Evolutionary conservation across 2,329 filamentous ascomycete genomes (phyloP), one percentile per base, ranked within the genome.

Genomic region (Tolypocladium nubicola): DNA sequence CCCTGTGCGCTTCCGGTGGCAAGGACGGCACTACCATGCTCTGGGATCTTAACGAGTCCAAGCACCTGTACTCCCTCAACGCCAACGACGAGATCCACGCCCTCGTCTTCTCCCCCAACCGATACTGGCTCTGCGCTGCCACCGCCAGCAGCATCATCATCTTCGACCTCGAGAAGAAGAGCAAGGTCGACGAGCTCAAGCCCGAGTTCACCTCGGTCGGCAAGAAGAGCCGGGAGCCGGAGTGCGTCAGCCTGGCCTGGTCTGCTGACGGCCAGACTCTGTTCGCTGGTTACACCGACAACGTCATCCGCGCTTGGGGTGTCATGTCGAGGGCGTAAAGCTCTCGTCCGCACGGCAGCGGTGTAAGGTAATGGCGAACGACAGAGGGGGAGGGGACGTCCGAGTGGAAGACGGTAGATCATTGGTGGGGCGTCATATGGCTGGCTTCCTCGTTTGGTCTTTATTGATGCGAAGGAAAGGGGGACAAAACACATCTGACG

Each of bases 141-240:
- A 99, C 94, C 64, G 85, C 90, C 75, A 90, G 85, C 81, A 91
- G 86, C 85, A 97, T 99, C 86, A 97, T 97, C 86, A 97, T 99
- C 85, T 99, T 99, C 82, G 94, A 99, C 75, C 87, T 99, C 69
- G 94, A 99, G 90, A 99, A 99, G 92, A 99, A 99, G 92, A 95
- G 88, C 88, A 97, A 97, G 89, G 93, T 97, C 74, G 93, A 97
- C 72, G 94, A 97, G 87, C 87, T 99, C 78, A 97, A 96, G 88
- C 93, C 93, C 68, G 94, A 99, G 78, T 97, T 94, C 83, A 83
- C 91, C 74, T 96, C 91, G 75, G 88, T 91, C 75, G 90, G 92
- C 82, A 96, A 96, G 90, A 97, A 97, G 90, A 91, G 88, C 86
- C 87, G 92, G 75, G 93, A 97, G 80, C 94, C 94, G 70, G 93